Conservation (phyloP, 805 yeast genomes). For the Yarrowia divulgata region DNA sequence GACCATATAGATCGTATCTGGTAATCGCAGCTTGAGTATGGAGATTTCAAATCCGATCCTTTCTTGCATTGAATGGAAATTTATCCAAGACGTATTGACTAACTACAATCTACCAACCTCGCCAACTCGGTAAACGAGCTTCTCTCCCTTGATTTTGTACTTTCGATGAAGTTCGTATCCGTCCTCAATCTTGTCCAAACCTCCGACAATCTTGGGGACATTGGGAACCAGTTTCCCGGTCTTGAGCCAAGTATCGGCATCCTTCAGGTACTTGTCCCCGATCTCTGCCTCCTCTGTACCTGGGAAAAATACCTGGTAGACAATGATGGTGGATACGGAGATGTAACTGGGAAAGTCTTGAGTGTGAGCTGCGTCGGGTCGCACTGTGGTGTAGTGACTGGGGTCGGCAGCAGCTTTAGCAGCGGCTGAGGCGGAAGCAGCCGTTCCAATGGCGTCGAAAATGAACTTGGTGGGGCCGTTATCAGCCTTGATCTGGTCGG, state of each 20-base stretch:
- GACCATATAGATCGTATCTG: too few species aligned
- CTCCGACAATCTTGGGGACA: slow-evolving; percentile 9
- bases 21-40: too few species aligned
- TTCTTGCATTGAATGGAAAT: too few species aligned
- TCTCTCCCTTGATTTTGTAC: slow-evolving; percentile 14
- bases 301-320: slow-evolving; percentile 16
- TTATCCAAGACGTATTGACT: too few species aligned
- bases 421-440: background rate
- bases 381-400: slow-evolving; percentile 19
- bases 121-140: slow-evolving; percentile 15
- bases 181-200: background rate
- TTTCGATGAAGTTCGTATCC: slow-evolving; percentile 20
- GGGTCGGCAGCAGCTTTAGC: background rate
- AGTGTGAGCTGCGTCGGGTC: slow-evolving; percentile 28
- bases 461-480: slow-evolving; percentile 5
- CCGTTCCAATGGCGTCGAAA: slow-evolving; percentile 23
- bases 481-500: slow-evolving; percentile 1
- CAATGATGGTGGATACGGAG: slow-evolving; percentile 7
- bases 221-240: background rate
- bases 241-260: slow-evolving; percentile 1
- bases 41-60: too few species aligned
- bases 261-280: background rate
- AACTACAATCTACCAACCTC: slow-evolving; percentile 3
- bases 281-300: slow-evolving; percentile 3
- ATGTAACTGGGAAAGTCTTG: slow-evolving; percentile 4